Conservation (phyloP, 176 grass and related monocot species). For the Hsuehochloa calcarea region DNA sequence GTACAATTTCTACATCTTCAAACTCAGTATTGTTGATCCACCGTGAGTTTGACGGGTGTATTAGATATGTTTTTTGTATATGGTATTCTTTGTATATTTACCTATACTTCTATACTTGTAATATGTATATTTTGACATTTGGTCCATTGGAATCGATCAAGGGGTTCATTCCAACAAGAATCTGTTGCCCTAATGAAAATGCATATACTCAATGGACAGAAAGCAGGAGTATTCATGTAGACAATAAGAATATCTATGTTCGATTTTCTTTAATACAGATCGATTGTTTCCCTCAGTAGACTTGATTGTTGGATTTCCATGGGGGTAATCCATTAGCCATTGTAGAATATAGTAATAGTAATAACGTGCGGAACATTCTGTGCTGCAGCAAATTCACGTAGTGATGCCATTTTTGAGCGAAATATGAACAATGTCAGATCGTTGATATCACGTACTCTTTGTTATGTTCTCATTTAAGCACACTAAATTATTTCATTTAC, state of each 20-base stretch:
- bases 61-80: too few relatives aligned
- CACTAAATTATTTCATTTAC: conserved; percentile 16
- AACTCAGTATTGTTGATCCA: too few relatives aligned
- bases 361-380: neutral
- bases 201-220: neutral
- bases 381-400: neutral
- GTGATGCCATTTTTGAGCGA: neutral
- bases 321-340: neutral
- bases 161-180: neutral
- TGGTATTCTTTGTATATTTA: too few relatives aligned
- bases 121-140: too few relatives aligned
- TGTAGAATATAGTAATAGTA: neutral
- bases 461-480: neutral
- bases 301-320: neutral
- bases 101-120: too few relatives aligned
- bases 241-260: neutral
- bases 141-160: too few relatives aligned
- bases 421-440: neutral
- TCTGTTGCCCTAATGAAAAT: neutral
- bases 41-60: too few relatives aligned
- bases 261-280: neutral
- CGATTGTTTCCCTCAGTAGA: neutral
- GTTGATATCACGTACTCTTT: neutral
- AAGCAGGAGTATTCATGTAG: neutral
- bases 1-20: too few relatives aligned